A percentile compares a stretch with the other conserved stretches of the same genome.
Evolutionary conservation across 352 stramenopile genomes (phyloP).

Genomic region (Saprolegnia diclina): DNA sequence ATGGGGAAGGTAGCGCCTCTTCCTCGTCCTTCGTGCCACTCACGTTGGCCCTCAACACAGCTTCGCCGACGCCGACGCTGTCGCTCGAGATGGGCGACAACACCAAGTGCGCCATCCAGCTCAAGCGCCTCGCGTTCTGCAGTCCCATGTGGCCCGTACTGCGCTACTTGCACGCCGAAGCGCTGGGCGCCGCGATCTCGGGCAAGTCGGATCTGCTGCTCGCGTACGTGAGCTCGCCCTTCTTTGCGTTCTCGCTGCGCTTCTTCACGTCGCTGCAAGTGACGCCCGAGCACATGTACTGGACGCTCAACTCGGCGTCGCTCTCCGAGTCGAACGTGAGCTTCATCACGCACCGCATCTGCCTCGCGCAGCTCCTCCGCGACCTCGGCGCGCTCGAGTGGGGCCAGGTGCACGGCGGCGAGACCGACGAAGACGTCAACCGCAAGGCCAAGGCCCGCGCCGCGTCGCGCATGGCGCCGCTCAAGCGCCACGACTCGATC

Average conservation of each 20-base stretch:
- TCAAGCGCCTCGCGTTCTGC: slow-evolving; percentile 44
- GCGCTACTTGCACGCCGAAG: slow-evolving; percentile 10
- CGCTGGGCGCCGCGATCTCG: background rate
- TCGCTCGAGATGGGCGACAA: slow-evolving; percentile 57
- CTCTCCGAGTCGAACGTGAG: slow-evolving; percentile 52
- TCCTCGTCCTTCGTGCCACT: slow-evolving; percentile 40
- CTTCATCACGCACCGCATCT: slow-evolving; percentile 56
- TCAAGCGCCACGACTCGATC: slow-evolving; percentile 11
- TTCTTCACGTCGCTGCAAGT: slow-evolving; percentile 75
- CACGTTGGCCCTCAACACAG: slow-evolving; percentile 42
- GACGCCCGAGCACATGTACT: slow-evolving; percentile 60
- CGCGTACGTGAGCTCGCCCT: slow-evolving; percentile 66
- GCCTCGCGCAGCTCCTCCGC: slow-evolving; percentile 52
- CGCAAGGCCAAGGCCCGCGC: slow-evolving; percentile 1
- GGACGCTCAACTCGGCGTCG: slow-evolving; percentile 63
- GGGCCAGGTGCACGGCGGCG: background rate
- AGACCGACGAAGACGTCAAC: background rate
- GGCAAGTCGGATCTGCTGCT: slow-evolving; percentile 35
- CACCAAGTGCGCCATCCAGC: slow-evolving; percentile 64
- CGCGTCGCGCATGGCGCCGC: background rate
- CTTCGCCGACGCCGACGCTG: slow-evolving; percentile 37
- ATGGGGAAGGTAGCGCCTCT: slow-evolving; percentile 16
- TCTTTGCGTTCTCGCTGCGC: slow-evolving; percentile 56
- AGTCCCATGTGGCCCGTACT: slow-evolving; percentile 50
- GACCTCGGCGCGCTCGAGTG: slow-evolving; percentile 36